Conservation (phyloP, 257 asterid genomes). For the Parsonsia alboflavescens region DNA sequence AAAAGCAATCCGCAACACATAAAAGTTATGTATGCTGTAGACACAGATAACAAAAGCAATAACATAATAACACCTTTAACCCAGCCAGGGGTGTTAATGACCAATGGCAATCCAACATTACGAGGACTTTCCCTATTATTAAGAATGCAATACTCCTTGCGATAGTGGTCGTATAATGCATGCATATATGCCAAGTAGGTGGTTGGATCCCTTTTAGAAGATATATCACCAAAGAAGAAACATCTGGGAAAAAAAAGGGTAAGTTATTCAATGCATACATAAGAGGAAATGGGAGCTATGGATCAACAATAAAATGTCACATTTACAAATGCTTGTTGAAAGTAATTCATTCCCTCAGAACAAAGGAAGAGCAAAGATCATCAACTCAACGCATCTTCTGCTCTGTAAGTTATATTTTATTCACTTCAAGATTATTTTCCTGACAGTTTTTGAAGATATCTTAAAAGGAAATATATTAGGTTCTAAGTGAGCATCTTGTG, state of each 20-base stretch:
- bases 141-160: slow-evolving; percentile 28
- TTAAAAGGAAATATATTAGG: neutral
- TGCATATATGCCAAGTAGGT: slow-evolving; percentile 53
- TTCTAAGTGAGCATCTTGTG: neutral
- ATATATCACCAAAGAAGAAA: slow-evolving; percentile 86
- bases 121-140: slow-evolving; percentile 26
- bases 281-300: neutral
- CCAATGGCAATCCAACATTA: slow-evolving; percentile 55
- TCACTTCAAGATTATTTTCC: neutral
- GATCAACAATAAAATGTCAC: neutral
- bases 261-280: neutral
- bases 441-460: neutral
- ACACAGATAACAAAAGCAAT: slow-evolving; percentile 14
- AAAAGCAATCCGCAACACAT: neutral
- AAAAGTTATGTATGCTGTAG: slow-evolving; percentile 8
- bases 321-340: neutral
- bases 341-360: neutral
- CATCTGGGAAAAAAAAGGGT: slow-evolving; percentile 47
- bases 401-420: neutral
- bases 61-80: slow-evolving; percentile 62
- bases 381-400: neutral
- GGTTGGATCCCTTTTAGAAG: slow-evolving; percentile 82
- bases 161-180: slow-evolving; percentile 65
- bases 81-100: slow-evolving; percentile 96
- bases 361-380: neutral